Evolutionary conservation across 192 early-diverging fungal genomes (phyloP), one percentile per base, ranked within the genome.

Genomic region (Mortierella alpina): DNA sequence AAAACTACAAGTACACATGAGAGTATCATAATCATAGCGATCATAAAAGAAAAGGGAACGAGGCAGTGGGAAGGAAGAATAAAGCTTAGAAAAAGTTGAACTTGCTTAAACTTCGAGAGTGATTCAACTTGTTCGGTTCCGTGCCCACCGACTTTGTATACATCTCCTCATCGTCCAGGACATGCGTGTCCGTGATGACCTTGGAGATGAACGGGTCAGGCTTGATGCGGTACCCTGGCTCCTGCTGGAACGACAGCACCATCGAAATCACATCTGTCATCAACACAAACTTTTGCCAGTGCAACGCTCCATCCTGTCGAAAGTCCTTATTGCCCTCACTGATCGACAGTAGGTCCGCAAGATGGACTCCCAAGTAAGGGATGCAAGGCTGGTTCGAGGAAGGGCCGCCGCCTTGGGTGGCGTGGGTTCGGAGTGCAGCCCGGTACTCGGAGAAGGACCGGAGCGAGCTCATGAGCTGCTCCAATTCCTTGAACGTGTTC

Each of bases 301-400:
- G 92, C 57, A 95, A 75, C 13, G 79, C 80, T 9, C 91, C 90
- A 59, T 91, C 90, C 18, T 73, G 57, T 41, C 87, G 87, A 22
- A 83, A 70, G 67, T 94, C 91, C 45, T 85, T 87, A 70, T 93
- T 92, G 14, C 85, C 86, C 70, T 95, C 93, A 39, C 90, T 86
- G 51, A 93, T 88, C 55, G 92, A 93, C 20, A 95, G 72, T 49
- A 95, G 63, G 60, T 95, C 93, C 20, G 87, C 85, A 9, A 87
- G 77, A 68, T 93, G 91, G 46, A 95, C 87, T 8, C 92, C 92
- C 92, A 95, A 59, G 72, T 95, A 95, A 39, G 93, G 93, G 41
- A 95, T 92, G 45, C 90, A 90, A 5, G 90, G 91, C 15, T 81
- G 44, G 45, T 86, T 87, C 10, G 66, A 6, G 1, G 31, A 31